phyloP scores from a whole-genome alignment of 2,329 filamentous ascomycete species.

The Lizonia empirigonia region DNA sequence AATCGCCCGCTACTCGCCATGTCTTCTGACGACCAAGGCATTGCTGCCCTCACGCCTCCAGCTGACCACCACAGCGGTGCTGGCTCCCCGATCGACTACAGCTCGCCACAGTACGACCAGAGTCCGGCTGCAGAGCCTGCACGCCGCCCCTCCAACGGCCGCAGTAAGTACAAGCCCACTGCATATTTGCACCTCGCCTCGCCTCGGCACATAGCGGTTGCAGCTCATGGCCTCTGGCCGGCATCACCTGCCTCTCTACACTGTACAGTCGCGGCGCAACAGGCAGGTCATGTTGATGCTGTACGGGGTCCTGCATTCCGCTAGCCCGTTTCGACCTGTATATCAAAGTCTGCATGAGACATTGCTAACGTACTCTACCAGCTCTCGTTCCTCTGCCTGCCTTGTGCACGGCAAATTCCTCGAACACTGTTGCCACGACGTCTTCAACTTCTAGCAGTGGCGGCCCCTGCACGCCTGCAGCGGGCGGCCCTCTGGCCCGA shows the following conservation, averaged over 20 bases:
- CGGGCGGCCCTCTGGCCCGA: conserved; percentile 47
- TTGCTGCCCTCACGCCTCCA: conserved; percentile 21
- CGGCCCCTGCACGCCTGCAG: conserved; percentile 38
- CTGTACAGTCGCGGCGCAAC: not conserved
- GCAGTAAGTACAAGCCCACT: conserved; percentile 22
- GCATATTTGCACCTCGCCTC: conserved; percentile 13
- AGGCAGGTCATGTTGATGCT: conserved; percentile 2
- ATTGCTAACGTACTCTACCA: conserved; percentile 7
- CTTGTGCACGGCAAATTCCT: conserved; percentile 14
- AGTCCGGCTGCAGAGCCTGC: conserved; percentile 22
- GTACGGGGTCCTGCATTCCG: conserved; percentile 12
- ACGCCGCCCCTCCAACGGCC: conserved; percentile 21
- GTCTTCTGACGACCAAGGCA: conserved; percentile 24
- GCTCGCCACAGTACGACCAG: conserved; percentile 19
- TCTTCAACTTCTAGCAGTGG: conserved; percentile 28
- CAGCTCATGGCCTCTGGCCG: not conserved
- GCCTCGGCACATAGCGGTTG: conserved; percentile 15
- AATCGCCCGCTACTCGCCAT: conserved; percentile 22
- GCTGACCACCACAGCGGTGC: conserved; percentile 20
- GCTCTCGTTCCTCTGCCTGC: conserved; percentile 16
- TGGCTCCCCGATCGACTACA: conserved; percentile 20
- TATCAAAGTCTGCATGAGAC: conserved; percentile 13
- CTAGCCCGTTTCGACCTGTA: conserved; percentile 9
- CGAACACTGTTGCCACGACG: conserved; percentile 27
- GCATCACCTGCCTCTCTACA: not conserved